phyloP scores from a whole-genome alignment of 768 basidiomycete genomes.

The Phallus indusiatus region DNA sequence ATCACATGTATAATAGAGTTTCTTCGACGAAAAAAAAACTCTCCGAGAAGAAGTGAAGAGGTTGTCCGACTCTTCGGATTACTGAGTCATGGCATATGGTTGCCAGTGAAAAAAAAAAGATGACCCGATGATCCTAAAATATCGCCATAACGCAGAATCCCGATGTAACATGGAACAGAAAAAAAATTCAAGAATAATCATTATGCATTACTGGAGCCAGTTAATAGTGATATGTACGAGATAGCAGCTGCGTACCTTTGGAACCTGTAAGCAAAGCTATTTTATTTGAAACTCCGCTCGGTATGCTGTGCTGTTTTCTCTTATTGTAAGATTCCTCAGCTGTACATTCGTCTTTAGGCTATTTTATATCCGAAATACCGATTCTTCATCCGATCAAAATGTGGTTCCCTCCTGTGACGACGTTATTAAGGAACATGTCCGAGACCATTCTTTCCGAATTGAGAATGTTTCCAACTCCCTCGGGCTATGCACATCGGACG shows the following conservation, averaged over 20 bases:
- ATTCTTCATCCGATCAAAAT: background rate
- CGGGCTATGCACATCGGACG: background rate
- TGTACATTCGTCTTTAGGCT: background rate
- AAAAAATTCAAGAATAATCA: no score
- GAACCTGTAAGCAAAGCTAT: no score
- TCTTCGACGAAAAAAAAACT: no score
- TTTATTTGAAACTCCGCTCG: background rate
- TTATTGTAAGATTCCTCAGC: background rate
- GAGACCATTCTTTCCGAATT: background rate
- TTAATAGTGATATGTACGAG: background rate
- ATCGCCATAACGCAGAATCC: background rate
- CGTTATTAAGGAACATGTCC: background rate
- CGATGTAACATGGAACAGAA: background rate
- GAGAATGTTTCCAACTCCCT: background rate
- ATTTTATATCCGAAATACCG: background rate
- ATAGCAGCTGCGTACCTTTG: background rate
- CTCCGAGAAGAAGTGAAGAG: no score
- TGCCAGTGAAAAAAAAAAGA: background rate
- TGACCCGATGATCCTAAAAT: background rate
- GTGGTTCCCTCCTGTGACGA: background rate
- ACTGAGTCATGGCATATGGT: no score
- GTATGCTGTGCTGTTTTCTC: background rate
- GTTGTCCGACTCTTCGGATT: no score
- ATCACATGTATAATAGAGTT: no score
- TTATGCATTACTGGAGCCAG: background rate